These are phyloP conservation scores for Teunomyces atbi DNA, from an alignment of 805 yeast genomes.

Conservation along the genomic window DNA sequence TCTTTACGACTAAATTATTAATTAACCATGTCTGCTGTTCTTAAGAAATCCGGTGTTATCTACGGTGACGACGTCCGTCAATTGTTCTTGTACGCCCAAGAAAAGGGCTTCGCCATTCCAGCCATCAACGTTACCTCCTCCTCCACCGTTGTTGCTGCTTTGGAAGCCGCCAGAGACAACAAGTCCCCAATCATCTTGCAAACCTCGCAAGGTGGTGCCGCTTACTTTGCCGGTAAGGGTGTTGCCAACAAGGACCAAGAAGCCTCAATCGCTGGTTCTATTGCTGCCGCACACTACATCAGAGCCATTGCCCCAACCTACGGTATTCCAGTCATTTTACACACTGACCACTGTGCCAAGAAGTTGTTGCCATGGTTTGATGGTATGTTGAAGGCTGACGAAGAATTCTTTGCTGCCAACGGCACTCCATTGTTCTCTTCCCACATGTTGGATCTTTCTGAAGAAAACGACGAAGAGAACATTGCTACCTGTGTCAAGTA, in stretches of 20 bases:
- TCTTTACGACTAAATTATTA: background rate
- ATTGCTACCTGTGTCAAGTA: conserved; percentile 91
- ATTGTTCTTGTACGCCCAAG: conserved; percentile 89
- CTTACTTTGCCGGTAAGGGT: conserved; percentile 99
- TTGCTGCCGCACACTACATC: conserved; percentile 98
- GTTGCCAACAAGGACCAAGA: conserved; percentile 87
- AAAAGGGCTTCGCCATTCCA: conserved; percentile 93
- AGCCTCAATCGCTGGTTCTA: conserved; percentile 91
- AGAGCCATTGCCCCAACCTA: conserved; percentile 95
- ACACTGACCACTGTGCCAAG: conserved; percentile 99
- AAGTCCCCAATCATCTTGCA: conserved; percentile 93
- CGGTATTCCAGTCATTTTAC: conserved; percentile 95
- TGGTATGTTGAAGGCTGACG: conserved; percentile 96
- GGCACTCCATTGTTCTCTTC: conserved; percentile 98
- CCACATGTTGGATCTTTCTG: conserved; percentile 97
- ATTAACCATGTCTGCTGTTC: conserved; percentile 58
- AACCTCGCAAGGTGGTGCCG: conserved; percentile 99
- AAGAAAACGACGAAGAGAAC: conserved; percentile 95
- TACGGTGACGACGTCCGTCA: conserved; percentile 94
- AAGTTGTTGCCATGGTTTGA: conserved; percentile 98
- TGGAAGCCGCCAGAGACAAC: conserved; percentile 49
- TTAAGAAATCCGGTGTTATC: conserved; percentile 93
- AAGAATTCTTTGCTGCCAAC: conserved; percentile 78
- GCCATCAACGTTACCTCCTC: conserved; percentile 98
- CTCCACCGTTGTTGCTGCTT: conserved; percentile 71